These are phyloP conservation scores for Phytopythium oedochilum DNA, from an alignment of 352 stramenopile genomes.

Conservation along the genomic window DNA sequence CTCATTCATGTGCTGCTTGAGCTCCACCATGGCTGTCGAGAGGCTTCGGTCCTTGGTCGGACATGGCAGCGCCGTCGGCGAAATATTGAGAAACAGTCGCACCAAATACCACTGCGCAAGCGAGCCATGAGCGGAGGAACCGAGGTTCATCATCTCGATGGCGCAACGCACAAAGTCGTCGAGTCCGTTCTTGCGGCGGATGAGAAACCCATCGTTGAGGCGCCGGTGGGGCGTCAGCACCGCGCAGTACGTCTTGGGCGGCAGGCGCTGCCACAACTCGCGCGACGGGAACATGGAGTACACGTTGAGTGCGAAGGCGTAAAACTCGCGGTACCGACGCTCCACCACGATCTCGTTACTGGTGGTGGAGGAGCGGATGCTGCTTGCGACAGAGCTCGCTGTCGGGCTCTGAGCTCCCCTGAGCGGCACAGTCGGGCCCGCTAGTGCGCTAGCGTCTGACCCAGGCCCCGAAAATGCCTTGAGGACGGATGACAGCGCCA, in stretches of 20 bases:
- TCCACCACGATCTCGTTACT: conserved; percentile 44
- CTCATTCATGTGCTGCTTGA: conserved; percentile 40
- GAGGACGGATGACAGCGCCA: neutral
- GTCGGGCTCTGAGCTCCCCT: neutral
- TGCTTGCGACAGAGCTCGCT: neutral
- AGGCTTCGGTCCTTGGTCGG: conserved; percentile 56
- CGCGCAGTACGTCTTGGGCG: conserved; percentile 68
- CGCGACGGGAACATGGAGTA: conserved; percentile 60
- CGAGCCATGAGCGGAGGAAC: conserved; percentile 33
- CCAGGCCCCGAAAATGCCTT: too few species aligned
- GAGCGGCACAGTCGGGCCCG: neutral
- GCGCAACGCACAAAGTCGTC: conserved; percentile 59
- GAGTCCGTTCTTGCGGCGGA: conserved; percentile 56
- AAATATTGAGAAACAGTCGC: conserved; percentile 59
- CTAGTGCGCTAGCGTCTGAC: neutral
- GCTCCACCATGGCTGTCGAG: conserved; percentile 37
- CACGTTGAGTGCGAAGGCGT: conserved; percentile 54
- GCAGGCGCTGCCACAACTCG: conserved; percentile 49
- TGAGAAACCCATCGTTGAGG: conserved; percentile 44
- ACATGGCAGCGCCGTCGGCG: conserved; percentile 13
- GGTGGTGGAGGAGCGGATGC: neutral
- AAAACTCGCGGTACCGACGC: conserved; percentile 74
- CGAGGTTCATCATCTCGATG: conserved; percentile 55
- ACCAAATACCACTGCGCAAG: conserved; percentile 68
- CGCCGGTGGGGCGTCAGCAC: conserved; percentile 6